phyloP scores from a whole-genome alignment of 140 eudicot genomes.

The Bidens hawaiensis region DNA sequence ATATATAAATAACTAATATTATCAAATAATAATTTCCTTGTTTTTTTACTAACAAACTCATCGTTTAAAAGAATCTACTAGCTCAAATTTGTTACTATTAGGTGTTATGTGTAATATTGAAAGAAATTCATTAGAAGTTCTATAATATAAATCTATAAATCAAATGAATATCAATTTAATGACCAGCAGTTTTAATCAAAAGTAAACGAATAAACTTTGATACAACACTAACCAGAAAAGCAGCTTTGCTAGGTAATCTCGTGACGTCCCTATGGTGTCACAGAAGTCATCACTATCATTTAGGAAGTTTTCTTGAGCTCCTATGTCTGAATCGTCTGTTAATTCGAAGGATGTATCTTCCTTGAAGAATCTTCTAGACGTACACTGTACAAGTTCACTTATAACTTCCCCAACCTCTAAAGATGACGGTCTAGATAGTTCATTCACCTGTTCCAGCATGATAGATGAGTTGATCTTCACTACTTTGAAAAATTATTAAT shows the following conservation, averaged over 20 bases:
- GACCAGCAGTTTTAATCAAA: not conserved
- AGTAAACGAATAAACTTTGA: no score
- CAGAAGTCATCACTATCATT: constrained; percentile 34
- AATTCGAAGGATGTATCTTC: constrained; percentile 37
- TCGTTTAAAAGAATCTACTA: no score
- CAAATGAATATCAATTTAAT: no score
- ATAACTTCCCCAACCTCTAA: constrained; percentile 82
- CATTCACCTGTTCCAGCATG: constrained; percentile 58
- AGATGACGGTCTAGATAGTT: constrained; percentile 74
- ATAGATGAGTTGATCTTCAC: not conserved
- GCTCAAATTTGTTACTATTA: no score
- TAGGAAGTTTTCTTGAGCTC: constrained; percentile 32
- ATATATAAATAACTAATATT: no score
- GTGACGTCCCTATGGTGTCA: constrained; percentile 65
- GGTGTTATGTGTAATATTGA: no score
- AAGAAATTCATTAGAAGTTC: no score
- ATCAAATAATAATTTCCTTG: no score
- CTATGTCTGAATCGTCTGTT: constrained; percentile 26
- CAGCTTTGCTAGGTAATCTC: constrained; percentile 90
- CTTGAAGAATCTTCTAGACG: constrained; percentile 47
- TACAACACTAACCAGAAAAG: constrained; percentile 77
- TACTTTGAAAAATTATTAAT: not conserved
- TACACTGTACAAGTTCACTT: constrained; percentile 68
- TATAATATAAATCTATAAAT: no score
- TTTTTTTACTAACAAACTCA: no score